These are phyloP conservation scores for Colletotrichum chrysophilum DNA, from an alignment of 2,329 filamentous ascomycete genomes.

Conservation along the genomic window DNA sequence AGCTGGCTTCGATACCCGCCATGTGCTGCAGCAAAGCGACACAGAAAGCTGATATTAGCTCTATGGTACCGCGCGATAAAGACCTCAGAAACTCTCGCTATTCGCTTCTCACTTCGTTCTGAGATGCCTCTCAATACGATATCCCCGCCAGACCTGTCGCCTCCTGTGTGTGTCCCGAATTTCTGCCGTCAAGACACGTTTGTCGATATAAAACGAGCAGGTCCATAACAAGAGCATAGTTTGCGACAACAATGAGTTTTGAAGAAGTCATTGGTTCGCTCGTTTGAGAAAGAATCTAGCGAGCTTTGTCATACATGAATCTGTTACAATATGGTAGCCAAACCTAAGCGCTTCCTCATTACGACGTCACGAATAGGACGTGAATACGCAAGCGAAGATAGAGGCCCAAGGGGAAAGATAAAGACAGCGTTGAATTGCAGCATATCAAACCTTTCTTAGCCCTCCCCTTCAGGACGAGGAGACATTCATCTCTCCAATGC, in stretches of 20 bases:
- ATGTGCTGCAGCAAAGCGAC: background rate
- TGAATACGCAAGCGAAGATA: background rate
- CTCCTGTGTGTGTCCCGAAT: too few species aligned
- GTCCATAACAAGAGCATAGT: accelerated
- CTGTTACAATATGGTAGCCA: accelerated
- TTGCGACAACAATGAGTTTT: too few species aligned
- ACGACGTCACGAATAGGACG: accelerated
- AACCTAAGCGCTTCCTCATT: background rate
- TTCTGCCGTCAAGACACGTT: background rate
- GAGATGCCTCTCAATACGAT: too few species aligned
- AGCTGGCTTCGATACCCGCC: accelerated
- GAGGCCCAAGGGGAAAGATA: accelerated
- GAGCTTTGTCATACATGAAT: accelerated
- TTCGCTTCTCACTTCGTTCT: too few species aligned
- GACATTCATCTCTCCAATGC: background rate
- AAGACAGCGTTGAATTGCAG: accelerated
- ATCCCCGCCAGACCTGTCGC: too few species aligned
- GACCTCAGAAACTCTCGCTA: accelerated
- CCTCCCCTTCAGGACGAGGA: background rate
- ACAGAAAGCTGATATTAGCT: background rate
- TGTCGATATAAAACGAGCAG: background rate
- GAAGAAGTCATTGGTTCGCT: too few species aligned
- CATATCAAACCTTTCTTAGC: background rate
- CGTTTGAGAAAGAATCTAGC: background rate
- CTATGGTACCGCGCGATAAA: background rate